These are phyloP conservation scores for Metschnikowia continentalis DNA, from an alignment of 805 yeast genomes.

Conservation along the genomic window DNA sequence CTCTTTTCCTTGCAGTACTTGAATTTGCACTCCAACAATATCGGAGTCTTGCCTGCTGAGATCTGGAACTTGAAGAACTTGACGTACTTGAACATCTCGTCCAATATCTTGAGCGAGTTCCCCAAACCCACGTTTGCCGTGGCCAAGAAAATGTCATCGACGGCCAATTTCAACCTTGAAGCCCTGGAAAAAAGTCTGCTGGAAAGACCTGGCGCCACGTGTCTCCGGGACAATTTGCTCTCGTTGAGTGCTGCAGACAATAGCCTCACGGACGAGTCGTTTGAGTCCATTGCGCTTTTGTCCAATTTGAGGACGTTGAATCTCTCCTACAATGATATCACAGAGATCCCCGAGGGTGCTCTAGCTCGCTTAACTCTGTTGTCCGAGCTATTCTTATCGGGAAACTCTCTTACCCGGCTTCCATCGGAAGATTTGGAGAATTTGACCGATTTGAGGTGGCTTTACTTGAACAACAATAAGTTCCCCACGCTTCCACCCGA, in stretches of 20 bases:
- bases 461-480: slow-evolving; percentile 79
- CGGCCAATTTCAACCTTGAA: slow-evolving; percentile 12
- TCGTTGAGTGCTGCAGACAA: slow-evolving; percentile 75
- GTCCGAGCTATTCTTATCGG: slow-evolving; percentile 70
- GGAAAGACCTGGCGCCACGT: slow-evolving; percentile 1
- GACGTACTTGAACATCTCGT: slow-evolving; percentile 62
- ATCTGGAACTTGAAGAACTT: slow-evolving; percentile 61
- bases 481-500: slow-evolving; percentile 87
- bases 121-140: slow-evolving; percentile 47
- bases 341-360: slow-evolving; percentile 78
- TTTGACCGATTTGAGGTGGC: slow-evolving; percentile 51
- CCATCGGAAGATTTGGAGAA: slow-evolving; percentile 82
- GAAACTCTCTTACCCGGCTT: slow-evolving; percentile 71
- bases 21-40: slow-evolving; percentile 81
- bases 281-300: slow-evolving; percentile 61
- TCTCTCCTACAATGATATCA: slow-evolving; percentile 76
- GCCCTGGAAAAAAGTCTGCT: background rate
- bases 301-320: slow-evolving; percentile 60
- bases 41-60: slow-evolving; percentile 62
- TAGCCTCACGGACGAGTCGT: slow-evolving; percentile 70
- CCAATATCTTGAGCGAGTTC: slow-evolving; percentile 60
- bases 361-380: slow-evolving; percentile 52
- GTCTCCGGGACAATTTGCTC: slow-evolving; percentile 49
- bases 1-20: slow-evolving; percentile 57
- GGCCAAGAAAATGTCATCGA: slow-evolving; percentile 30